A percentile compares a stretch with the other conserved stretches of the same genome.
phyloP scores from a whole-genome alignment of 805 yeast genomes.

The Candida qinlingensis region DNA sequence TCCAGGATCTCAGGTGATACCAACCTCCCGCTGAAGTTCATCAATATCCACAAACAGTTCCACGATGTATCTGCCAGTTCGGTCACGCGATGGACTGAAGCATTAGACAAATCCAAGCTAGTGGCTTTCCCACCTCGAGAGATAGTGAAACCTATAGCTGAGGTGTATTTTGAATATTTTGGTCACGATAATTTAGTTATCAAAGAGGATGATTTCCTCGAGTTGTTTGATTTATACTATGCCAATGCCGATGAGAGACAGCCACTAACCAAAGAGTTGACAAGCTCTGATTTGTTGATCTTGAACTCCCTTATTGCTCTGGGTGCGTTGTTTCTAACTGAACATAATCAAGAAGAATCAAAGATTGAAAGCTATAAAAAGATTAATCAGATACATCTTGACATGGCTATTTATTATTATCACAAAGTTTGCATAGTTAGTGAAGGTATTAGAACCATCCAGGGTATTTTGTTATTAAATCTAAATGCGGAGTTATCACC shows the following conservation, averaged over 20 bases:
- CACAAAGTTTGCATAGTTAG: constrained; percentile 43
- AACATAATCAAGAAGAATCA: neutral
- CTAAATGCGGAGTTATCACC: constrained; percentile 29
- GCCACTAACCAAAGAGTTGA: constrained; percentile 6
- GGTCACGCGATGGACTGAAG: constrained; percentile 30
- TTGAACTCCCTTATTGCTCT: constrained; percentile 27
- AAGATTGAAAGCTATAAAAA: constrained; percentile 20
- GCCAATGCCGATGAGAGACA: constrained; percentile 1
- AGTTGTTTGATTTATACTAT: constrained; percentile 18
- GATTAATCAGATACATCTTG: constrained; percentile 27
- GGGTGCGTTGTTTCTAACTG: constrained; percentile 11
- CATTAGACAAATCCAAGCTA: constrained; percentile 24
- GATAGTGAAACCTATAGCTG: constrained; percentile 15
- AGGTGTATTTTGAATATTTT: constrained; percentile 9
- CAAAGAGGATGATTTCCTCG: constrained; percentile 13
- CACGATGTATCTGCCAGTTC: constrained; percentile 16
- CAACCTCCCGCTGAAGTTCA: constrained; percentile 18
- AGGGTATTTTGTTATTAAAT: constrained; percentile 45
- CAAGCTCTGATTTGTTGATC: constrained; percentile 29
- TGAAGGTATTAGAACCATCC: constrained; percentile 47
- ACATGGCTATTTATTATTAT: constrained; percentile 46
- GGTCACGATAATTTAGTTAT: constrained; percentile 8
- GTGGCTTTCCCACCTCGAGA: constrained; percentile 29
- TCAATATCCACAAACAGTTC: constrained; percentile 17
- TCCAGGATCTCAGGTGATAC: constrained; percentile 17